These are phyloP conservation scores for Macrophomina tecta DNA, from an alignment of 2,329 filamentous ascomycete species.

Conservation along the genomic window DNA sequence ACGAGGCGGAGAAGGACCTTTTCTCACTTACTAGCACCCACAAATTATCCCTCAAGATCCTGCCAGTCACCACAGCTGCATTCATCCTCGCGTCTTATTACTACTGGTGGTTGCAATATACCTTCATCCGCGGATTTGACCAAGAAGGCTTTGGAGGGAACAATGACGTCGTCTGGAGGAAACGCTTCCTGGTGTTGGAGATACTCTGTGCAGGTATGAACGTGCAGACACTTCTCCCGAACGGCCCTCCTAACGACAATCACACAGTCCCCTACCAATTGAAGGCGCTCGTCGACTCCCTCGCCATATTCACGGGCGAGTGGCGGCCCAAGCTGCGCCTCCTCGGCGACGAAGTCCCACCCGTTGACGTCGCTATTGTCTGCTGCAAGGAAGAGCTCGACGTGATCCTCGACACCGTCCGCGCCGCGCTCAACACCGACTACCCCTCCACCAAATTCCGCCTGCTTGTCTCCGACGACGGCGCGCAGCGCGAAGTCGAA, in stretches of 20 bases:
- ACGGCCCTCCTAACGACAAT: not conserved
- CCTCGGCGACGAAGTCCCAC: conserved; percentile 35
- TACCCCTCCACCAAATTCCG: conserved; percentile 48
- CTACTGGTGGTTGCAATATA: not conserved
- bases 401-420: conserved; percentile 49
- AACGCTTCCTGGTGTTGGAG: not conserved
- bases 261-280: not conserved
- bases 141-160: not conserved
- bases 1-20: too few species aligned
- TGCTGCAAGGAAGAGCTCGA: conserved; percentile 52
- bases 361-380: conserved; percentile 52
- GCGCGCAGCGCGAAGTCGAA: conserved; percentile 41
- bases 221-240: not conserved
- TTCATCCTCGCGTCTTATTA: not conserved
- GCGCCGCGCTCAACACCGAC: conserved; percentile 47
- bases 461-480: conserved; percentile 51
- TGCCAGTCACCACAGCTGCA: not conserved
- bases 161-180: not conserved
- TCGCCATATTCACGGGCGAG: not conserved
- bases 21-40: too few species aligned
- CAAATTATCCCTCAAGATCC: not conserved
- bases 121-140: not conserved
- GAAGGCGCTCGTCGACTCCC: not conserved
- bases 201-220: not conserved
- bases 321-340: not conserved